Evolutionary conservation across 768 basidiomycete species (phyloP).

Genomic region (Rhodotorula toruloides): DNA sequence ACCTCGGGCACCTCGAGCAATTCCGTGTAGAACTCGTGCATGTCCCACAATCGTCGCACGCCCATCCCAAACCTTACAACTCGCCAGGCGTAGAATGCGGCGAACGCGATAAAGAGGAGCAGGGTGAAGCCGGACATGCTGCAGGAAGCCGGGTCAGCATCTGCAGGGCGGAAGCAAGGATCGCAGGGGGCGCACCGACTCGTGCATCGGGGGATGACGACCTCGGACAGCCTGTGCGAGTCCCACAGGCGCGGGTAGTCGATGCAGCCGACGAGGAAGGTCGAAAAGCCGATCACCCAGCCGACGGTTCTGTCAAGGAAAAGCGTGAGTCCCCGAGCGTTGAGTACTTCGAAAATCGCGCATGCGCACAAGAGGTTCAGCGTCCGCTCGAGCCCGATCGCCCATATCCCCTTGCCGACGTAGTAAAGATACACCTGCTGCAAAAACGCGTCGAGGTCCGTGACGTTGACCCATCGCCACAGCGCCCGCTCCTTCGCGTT

Average conservation of each 20-base stretch:
- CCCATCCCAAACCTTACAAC: constrained; percentile 70
- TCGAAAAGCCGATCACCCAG: constrained; percentile 97
- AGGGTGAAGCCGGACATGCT: constrained; percentile 51
- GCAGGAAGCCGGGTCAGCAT: not conserved
- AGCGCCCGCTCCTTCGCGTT: constrained; percentile 66
- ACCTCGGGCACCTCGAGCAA: constrained; percentile 92
- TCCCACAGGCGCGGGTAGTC: constrained; percentile 77
- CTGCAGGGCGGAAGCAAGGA: constrained; percentile 48
- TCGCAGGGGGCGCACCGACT: constrained; percentile 77
- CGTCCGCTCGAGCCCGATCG: constrained; percentile 80
- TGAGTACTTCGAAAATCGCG: not conserved
- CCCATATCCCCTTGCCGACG: constrained; percentile 91
- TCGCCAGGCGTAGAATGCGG: constrained; percentile 84
- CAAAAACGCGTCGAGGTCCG: constrained; percentile 89
- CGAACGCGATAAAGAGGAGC: constrained; percentile 76
- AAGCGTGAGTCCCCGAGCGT: constrained; percentile 31
- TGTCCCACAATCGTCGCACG: constrained; percentile 73
- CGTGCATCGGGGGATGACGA: constrained; percentile 75
- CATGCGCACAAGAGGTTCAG: constrained; percentile 85
- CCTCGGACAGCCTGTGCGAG: constrained; percentile 67
- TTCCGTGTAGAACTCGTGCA: constrained; percentile 94
- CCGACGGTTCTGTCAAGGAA: constrained; percentile 70
- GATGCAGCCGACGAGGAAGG: constrained; percentile 88
- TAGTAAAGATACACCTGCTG: constrained; percentile 83
- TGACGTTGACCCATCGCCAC: constrained; percentile 99